These are phyloP conservation scores for Trametes sp. DNA, from an alignment of 1,284 basidiomycete species.

Conservation along the genomic window DNA sequence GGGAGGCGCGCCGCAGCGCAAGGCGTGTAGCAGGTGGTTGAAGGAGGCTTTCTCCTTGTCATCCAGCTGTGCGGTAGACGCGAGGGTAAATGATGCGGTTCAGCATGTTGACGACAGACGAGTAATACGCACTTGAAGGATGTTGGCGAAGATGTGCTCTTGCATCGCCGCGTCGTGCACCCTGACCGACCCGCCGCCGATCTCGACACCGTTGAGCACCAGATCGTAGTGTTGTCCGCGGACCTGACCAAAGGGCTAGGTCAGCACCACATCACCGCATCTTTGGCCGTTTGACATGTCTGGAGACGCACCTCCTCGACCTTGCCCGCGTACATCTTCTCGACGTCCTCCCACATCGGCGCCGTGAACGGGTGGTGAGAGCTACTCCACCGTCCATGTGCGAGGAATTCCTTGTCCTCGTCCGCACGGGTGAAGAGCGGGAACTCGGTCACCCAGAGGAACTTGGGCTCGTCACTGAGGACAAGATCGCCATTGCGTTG, in stretches of 20 bases:
- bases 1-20: slow-evolving; percentile 90
- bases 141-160: slow-evolving; percentile 79
- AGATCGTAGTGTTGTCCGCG: slow-evolving; percentile 97
- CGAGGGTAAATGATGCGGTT: background rate
- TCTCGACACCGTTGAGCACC: slow-evolving; percentile 93
- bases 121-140: slow-evolving; percentile 71
- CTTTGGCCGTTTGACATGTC: background rate
- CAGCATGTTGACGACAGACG: background rate
- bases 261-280: background rate
- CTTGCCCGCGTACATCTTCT: slow-evolving; percentile 73
- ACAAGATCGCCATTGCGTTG: slow-evolving; percentile 55
- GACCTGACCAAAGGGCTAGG: slow-evolving; percentile 56
- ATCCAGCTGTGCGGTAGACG: slow-evolving; percentile 60
- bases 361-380: slow-evolving; percentile 97
- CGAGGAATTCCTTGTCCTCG: slow-evolving; percentile 86
- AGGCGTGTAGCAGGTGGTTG: slow-evolving; percentile 84
- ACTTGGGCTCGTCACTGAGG: slow-evolving; percentile 72
- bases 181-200: slow-evolving; percentile 93
- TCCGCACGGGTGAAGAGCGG: slow-evolving; percentile 92
- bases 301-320: slow-evolving; percentile 62
- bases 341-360: slow-evolving; percentile 90
- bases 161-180: slow-evolving; percentile 91
- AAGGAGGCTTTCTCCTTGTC: slow-evolving; percentile 81
- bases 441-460: slow-evolving; percentile 96
- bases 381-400: slow-evolving; percentile 88